Evolutionary conservation across 2,329 filamentous ascomycete species (phyloP), one percentile per base, ranked within the genome.

Genomic region (Hymenotorrendiella dingleyae): DNA sequence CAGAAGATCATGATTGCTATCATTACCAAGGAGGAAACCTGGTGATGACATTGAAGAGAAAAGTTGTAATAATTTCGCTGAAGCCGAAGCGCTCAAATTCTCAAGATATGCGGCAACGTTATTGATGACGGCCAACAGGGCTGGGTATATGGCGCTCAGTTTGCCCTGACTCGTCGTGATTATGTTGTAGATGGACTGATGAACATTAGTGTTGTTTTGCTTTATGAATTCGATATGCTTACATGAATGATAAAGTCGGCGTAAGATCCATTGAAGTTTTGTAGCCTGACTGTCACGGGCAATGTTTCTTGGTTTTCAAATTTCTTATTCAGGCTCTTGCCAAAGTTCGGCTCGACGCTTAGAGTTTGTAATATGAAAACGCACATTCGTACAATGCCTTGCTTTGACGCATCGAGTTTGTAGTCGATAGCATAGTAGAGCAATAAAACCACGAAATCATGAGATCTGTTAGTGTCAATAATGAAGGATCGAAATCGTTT

Each of bases 401-500:
- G 90, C 62, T 91, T 94, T 1, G 89, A 81, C 16, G 84, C 70
- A 58, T 97, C 91, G 30, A 80, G 78, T 59, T 88, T 89, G 63
- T 93, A 85, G 61, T 95, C 89, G 35, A 95, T 79, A 4, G 90
- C 88, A 62, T 97, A 96, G 66, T 94, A 98, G 3, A 97, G 69
- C 29, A 94, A 81, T 16, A 97, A 71, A 10, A 97, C 79, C 39
- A 96, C 75, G 64, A 97, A 96, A 62, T 98, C 93, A 58, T 96
- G 87, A 0, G 86, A 87, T 41, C 91, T 76, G 59, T 93, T 88
- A 0, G 93, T 97, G 56, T 98, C 93, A 50, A 97, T 91, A 57
- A 98, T 93, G 64, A 96, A 98, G 1, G 89, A 88, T 23, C 93
- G 78, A 67, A 98, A 98, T 46, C 91, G 78, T 67, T 95, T 97